Percentiles rank a stretch among this genome's conserved stretches.
phyloP scores from a whole-genome alignment of 108 stramenopile genomes.

The Skeletonema potamos region DNA sequence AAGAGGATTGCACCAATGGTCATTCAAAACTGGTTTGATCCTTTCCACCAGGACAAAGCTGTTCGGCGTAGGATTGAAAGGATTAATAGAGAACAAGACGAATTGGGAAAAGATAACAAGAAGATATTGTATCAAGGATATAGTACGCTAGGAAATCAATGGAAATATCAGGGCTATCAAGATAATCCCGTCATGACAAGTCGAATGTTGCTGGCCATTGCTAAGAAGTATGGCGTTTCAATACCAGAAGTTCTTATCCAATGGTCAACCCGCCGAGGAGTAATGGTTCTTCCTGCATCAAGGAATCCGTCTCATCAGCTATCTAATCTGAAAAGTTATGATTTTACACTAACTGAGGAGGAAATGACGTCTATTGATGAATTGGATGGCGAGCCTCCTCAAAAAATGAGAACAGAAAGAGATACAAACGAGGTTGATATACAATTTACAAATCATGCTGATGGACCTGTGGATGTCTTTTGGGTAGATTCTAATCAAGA shows the following conservation, averaged over 20 bases:
- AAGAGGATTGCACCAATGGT: conserved; percentile 49
- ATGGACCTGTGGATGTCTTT: conserved; percentile 31
- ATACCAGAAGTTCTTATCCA: conserved; percentile 55
- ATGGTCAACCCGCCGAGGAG: conserved; percentile 57
- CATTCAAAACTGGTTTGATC: conserved; percentile 70
- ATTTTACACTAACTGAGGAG: conserved; percentile 38
- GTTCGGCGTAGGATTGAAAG: conserved; percentile 28
- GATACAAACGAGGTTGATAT: conserved; percentile 26
- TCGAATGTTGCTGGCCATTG: conserved; percentile 34
- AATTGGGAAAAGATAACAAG: conserved; percentile 7
- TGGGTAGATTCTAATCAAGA: conserved; percentile 35
- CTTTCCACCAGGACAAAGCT: conserved; percentile 47
- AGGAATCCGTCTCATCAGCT: conserved; percentile 40
- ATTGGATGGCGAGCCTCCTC: conserved; percentile 50
- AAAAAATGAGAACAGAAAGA: background rate
- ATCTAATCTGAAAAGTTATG: conserved; percentile 40
- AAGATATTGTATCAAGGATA: conserved; percentile 60
- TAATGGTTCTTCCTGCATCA: conserved; percentile 60
- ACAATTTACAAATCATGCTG: conserved; percentile 34
- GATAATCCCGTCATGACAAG: conserved; percentile 53
- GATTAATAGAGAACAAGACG: conserved; percentile 21
- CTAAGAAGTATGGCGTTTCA: conserved; percentile 35
- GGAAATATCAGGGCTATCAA: conserved; percentile 44
- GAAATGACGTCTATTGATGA: conserved; percentile 46
- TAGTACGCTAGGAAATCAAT: conserved; percentile 55